Conservation (phyloP, 2,329 filamentous ascomycete genomes). For the Penicillium sp. region DNA sequence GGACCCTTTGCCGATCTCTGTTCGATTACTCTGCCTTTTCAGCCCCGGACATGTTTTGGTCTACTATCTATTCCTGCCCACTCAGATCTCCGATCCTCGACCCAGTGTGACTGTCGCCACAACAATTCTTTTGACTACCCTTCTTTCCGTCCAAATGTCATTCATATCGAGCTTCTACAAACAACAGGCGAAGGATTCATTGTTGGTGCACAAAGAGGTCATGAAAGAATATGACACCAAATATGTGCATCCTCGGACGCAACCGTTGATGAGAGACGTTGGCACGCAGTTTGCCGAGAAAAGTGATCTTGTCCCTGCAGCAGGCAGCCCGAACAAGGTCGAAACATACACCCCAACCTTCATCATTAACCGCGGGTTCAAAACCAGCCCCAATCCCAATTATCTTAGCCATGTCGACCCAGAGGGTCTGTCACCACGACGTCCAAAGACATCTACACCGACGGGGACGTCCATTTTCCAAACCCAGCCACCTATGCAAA, state of each 20-base stretch:
- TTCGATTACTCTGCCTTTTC: conserved; percentile 82
- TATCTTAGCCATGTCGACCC: conserved; percentile 69
- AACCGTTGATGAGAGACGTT: conserved; percentile 70
- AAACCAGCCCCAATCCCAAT: conserved; percentile 75
- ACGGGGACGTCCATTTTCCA: conserved; percentile 31
- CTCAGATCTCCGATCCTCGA: conserved; percentile 65
- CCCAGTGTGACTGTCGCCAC: conserved; percentile 84
- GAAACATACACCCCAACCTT: conserved; percentile 58
- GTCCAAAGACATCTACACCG: conserved; percentile 41
- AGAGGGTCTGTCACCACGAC: conserved; percentile 44
- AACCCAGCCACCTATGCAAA: conserved; percentile 28
- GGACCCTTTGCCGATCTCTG: conserved; percentile 80
- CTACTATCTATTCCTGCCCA: conserved; percentile 81
- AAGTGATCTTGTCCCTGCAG: conserved; percentile 32
- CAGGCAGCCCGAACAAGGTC: conserved; percentile 48
- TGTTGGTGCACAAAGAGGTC: conserved; percentile 83
- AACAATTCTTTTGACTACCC: conserved; percentile 65
- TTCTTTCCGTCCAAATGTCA: conserved; percentile 72
- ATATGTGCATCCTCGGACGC: conserved; percentile 84
- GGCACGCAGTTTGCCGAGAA: conserved; percentile 65
- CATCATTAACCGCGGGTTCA: conserved; percentile 67
- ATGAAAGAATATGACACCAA: conserved; percentile 94
- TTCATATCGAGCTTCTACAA: conserved; percentile 67
- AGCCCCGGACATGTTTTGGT: conserved; percentile 89
- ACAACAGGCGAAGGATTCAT: conserved; percentile 78